Evolutionary conservation across 495 filamentous ascomycete species (phyloP).

Genomic region (Staphylotrichum tortipilum): DNA sequence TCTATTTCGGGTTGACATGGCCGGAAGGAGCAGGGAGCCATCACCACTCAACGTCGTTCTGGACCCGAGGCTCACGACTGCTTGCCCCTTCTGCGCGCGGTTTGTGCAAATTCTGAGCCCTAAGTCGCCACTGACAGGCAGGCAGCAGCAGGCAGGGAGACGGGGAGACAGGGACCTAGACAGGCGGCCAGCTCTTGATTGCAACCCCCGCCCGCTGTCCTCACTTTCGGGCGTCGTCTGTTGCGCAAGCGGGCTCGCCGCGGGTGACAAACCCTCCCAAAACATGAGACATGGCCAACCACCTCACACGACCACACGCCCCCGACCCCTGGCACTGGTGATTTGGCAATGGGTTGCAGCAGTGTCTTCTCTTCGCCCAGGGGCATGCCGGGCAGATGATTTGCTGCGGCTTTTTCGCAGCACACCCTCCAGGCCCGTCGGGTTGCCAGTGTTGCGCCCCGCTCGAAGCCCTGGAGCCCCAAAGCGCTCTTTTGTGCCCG

Average conservation of each 20-base stretch:
- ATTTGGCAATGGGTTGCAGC: conserved; percentile 25
- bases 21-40: conserved; percentile 11
- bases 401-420: background rate
- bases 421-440: background rate
- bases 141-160: no score
- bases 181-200: background rate
- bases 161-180: no score
- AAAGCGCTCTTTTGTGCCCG: background rate
- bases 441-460: background rate
- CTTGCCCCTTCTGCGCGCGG: no score
- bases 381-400: background rate
- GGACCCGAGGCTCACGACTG: background rate
- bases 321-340: conserved; percentile 14
- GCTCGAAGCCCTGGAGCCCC: background rate
- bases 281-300: background rate
- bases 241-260: background rate
- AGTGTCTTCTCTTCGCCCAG: background rate
- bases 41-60: conserved; percentile 3
- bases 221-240: background rate
- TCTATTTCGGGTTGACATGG: conserved; percentile 16
- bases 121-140: no score
- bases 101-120: background rate
- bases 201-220: background rate
- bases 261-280: background rate
- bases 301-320: background rate